Conservation (phyloP, 345 rosid genomes). For the Hypericum androsaemum region DNA sequence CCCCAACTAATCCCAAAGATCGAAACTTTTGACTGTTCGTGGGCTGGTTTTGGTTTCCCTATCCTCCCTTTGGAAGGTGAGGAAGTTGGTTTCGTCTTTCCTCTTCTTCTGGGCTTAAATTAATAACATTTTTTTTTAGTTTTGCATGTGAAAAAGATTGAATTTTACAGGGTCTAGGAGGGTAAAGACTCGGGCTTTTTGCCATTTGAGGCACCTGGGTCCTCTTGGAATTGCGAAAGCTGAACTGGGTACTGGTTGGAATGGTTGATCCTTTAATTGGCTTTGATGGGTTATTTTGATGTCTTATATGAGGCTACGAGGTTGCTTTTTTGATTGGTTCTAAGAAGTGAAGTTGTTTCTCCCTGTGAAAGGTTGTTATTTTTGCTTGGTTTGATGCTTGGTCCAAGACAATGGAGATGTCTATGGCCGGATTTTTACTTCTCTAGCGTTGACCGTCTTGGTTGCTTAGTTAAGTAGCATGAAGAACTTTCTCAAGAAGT, state of each 20-base stretch:
- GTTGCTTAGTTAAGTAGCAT: slow-evolving; percentile 33
- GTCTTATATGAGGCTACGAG: too few relatives aligned
- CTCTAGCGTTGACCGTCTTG: slow-evolving; percentile 32
- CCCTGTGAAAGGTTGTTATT: slow-evolving; percentile 5
- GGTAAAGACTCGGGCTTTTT: slow-evolving; percentile 14
- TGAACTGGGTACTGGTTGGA: slow-evolving; percentile 25
- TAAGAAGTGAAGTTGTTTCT: background rate
- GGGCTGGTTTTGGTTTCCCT: slow-evolving; percentile 9
- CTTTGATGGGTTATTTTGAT: slow-evolving; percentile 16
- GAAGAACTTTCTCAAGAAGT: slow-evolving; percentile 87
- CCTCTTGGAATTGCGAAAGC: slow-evolving; percentile 17
- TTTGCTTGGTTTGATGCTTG: slow-evolving; percentile 36
- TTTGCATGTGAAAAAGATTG: too few relatives aligned
- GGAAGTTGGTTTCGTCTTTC: slow-evolving; percentile 1
- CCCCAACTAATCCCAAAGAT: slow-evolving; percentile 9
- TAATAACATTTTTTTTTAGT: too few relatives aligned
- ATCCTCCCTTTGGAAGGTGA: slow-evolving; percentile 1
- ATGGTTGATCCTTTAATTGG: slow-evolving; percentile 23
- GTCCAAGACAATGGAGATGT: slow-evolving; percentile 63
- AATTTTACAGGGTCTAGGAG: background rate
- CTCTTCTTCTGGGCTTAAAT: background rate
- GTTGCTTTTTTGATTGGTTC: too few relatives aligned
- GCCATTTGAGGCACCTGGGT: slow-evolving; percentile 32
- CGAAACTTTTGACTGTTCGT: slow-evolving; percentile 12
- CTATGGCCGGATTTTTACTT: slow-evolving; percentile 39